Evolutionary conservation across 176 grass and related monocot genomes (phyloP).

Genomic region (Urochloa ruziziensis): DNA sequence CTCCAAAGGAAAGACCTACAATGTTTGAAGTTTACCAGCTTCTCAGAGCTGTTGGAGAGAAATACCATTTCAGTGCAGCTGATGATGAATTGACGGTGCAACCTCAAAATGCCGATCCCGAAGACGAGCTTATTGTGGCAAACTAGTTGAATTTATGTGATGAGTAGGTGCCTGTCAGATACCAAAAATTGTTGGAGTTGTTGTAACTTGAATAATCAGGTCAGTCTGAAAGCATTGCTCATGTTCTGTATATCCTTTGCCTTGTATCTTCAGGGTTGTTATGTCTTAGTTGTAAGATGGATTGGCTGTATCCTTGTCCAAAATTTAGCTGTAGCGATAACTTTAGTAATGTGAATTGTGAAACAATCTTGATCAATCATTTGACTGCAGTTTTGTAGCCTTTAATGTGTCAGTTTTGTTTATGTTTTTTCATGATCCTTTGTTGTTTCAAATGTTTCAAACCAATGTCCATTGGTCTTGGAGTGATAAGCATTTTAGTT

Average conservation of each 20-base stretch:
- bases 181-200: background rate
- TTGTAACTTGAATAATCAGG: conserved; percentile 13
- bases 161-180: background rate
- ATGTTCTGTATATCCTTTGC: conserved; percentile 21
- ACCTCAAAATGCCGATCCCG: conserved; percentile 31
- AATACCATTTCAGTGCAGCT: conserved; percentile 69
- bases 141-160: conserved; percentile 35
- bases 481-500: background rate
- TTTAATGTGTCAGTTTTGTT: background rate
- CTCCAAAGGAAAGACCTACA: conserved; percentile 78
- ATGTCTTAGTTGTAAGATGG: background rate
- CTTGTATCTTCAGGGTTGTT: background rate
- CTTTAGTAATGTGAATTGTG: conserved; percentile 1
- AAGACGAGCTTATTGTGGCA: conserved; percentile 79
- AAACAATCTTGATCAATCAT: background rate
- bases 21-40: conserved; percentile 97
- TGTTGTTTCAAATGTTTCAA: background rate
- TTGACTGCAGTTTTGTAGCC: background rate
- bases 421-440: background rate
- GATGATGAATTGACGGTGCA: conserved; percentile 63
- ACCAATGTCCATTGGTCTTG: background rate
- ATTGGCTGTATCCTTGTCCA: background rate
- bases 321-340: background rate
- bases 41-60: conserved; percentile 75
- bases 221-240: background rate